Base-by-base conservation (phyloP, 1,139 yeast species). In the Pichia sp. region DNA sequence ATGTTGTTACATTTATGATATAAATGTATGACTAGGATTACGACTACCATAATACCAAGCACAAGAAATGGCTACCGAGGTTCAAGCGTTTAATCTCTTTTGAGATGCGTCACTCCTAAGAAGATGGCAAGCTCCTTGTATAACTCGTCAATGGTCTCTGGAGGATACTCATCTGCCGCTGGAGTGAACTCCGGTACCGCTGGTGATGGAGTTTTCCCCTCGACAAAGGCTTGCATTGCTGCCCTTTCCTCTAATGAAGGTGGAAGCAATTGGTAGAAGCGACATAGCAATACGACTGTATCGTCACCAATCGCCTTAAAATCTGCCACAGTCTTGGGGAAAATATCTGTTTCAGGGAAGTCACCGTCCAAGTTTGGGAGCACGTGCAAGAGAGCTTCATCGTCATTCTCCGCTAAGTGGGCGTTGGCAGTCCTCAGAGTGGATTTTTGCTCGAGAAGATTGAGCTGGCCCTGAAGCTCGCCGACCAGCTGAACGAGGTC, bases 391-490 rank as follows among this genome's bases (percentile, higher is more conserved):
- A 76, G 74, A 22, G 78, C 50, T 4, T 53, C 41, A 29, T 71
- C 77, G 5, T 50, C 50, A 4, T 58, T 61, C 8, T 58, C 58
- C 40, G 16, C 23, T 16, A 48, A 39, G 8, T 49, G 48, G 1
- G 64, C 54, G 49, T 80, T 81, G 47, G 68, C 65, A 11, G 74
- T 60, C 52, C 93, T 66, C 46, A 75, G 66, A 32, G 77, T 69
- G 12, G 77, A 66, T 45, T 88, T 66, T 39, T 79, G 82, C 51
- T 82, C 93, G 23, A 80, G 58, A 13, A 64, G 62, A 37, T 84
- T 93, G 50, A 88, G 67, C 60, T 88, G 96, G 6, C 83, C 81
- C 59, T 87, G 96, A 41, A 88, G 63, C 56, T 88, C 97, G 6
- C 87, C 87, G 11, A 87, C 96, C 32, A 85, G 61, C 51, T 82